A percentile compares a stretch with the other conserved stretches of the same genome.
Evolutionary conservation across 768 basidiomycete species (phyloP).

Genomic region (Suillus subluteus): DNA sequence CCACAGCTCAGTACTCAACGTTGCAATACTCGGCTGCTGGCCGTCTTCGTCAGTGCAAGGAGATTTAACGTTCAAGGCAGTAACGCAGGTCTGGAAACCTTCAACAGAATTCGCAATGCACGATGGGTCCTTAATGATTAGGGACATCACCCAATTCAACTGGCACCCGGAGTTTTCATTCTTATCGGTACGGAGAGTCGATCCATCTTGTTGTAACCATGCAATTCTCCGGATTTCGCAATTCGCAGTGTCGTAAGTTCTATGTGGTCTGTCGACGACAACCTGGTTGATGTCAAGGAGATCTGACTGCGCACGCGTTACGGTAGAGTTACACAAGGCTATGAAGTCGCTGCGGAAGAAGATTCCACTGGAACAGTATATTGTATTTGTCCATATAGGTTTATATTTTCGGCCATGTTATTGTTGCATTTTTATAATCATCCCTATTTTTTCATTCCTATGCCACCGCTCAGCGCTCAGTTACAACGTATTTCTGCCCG

Average conservation of each 20-base stretch:
- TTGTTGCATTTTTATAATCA: too few relatives aligned
- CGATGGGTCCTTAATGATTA: not conserved
- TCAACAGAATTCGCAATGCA: constrained; percentile 11
- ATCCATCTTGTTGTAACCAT: constrained; percentile 25
- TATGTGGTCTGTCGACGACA: constrained; percentile 20
- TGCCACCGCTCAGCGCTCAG: too few relatives aligned
- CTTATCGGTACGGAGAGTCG: constrained; percentile 19
- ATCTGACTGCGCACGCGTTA: too few relatives aligned
- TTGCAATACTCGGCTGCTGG: not conserved
- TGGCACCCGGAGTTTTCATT: constrained; percentile 10
- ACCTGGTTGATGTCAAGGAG: not conserved
- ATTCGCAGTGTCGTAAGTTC: constrained; percentile 26
- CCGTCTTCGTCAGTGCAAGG: not conserved
- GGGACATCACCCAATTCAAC: constrained; percentile 5
- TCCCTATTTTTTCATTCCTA: too few relatives aligned
- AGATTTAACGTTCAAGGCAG: not conserved
- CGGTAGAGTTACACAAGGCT: too few relatives aligned
- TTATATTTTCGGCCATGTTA: too few relatives aligned
- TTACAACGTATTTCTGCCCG: too few relatives aligned
- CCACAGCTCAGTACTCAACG: not conserved
- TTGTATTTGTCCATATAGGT: not conserved
- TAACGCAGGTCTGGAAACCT: not conserved
- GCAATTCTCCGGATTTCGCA: constrained; percentile 21
- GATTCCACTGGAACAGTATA: not conserved
- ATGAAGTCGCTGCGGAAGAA: too few relatives aligned